Evolutionary conservation across 805 yeast genomes (phyloP).

Genomic region (Candida ficus): DNA sequence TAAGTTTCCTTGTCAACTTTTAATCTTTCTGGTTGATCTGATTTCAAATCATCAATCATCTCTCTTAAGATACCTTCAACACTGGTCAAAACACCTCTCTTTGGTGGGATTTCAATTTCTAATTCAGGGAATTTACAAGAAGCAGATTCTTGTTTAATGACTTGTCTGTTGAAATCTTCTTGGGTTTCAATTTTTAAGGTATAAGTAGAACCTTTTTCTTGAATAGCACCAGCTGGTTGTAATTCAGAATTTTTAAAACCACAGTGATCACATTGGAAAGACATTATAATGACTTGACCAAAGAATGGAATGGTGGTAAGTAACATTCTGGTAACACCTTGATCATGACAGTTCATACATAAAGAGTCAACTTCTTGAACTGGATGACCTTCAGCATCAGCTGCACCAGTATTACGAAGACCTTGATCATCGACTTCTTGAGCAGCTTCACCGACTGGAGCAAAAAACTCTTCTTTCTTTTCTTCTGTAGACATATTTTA

Average conservation of each 20-base stretch:
- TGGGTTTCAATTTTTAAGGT: constrained; percentile 59
- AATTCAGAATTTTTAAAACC: constrained; percentile 85
- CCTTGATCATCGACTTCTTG: constrained; percentile 42
- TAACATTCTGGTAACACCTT: constrained; percentile 78
- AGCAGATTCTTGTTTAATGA: constrained; percentile 86
- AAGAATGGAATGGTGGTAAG: constrained; percentile 89
- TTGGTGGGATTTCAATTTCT: constrained; percentile 93
- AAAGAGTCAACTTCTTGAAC: constrained; percentile 93
- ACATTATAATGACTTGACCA: constrained; percentile 87
- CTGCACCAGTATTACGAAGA: constrained; percentile 66
- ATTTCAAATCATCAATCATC: constrained; percentile 72
- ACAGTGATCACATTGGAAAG: constrained; percentile 95
- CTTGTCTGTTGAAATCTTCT: constrained; percentile 82
- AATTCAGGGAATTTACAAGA: constrained; percentile 73
- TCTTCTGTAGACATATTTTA: constrained; percentile 10
- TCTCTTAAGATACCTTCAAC: constrained; percentile 85
- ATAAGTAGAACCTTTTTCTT: constrained; percentile 80
- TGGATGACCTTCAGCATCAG: constrained; percentile 84
- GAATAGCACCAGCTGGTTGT: constrained; percentile 92
- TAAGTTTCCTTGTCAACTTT: constrained; percentile 67
- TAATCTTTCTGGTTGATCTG: constrained; percentile 80
- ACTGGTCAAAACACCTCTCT: constrained; percentile 88
- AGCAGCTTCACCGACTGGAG: constrained; percentile 57
- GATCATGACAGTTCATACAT: constrained; percentile 91
- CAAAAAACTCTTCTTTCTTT: constrained; percentile 40